Conservation (phyloP, 1,139 yeast species). For the Debaryomyces subglobosus region DNA sequence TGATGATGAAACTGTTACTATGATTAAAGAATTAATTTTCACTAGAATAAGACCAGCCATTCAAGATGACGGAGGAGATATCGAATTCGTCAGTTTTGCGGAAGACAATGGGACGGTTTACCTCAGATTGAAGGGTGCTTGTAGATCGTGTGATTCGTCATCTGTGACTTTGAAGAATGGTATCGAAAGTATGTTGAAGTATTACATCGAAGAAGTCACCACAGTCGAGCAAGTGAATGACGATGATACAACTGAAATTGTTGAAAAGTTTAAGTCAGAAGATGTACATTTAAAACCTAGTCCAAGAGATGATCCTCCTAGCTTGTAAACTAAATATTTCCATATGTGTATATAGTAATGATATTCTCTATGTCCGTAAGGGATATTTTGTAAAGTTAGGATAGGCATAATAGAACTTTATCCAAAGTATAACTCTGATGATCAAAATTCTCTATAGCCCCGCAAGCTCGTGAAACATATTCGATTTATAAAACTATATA, state of each 20-base stretch:
- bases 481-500: background rate
- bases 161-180: conserved; percentile 78
- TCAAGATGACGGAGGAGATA: conserved; percentile 85
- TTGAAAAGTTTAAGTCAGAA: conserved; percentile 11
- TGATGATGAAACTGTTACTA: conserved; percentile 78
- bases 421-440: too few species aligned
- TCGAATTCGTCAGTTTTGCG: conserved; percentile 68
- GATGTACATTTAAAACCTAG: conserved; percentile 29
- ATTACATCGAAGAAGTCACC: conserved; percentile 78
- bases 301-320: conserved; percentile 46
- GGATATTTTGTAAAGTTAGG: too few species aligned
- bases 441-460: too few species aligned
- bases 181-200: conserved; percentile 78
- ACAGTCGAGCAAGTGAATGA: conserved; percentile 64
- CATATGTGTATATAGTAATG: conserved; percentile 7
- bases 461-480: background rate
- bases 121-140: conserved; percentile 73
- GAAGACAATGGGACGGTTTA: conserved; percentile 67
- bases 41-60: conserved; percentile 96
- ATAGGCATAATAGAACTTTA: too few species aligned
- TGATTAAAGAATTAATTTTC: conserved; percentile 91
- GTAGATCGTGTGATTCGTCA: conserved; percentile 77
- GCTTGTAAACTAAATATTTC: conserved; percentile 29
- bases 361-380: background rate
- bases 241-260: conserved; percentile 16